phyloP scores from a whole-genome alignment of 176 grass and related monocot genomes.

The Pharus latifolius region DNA sequence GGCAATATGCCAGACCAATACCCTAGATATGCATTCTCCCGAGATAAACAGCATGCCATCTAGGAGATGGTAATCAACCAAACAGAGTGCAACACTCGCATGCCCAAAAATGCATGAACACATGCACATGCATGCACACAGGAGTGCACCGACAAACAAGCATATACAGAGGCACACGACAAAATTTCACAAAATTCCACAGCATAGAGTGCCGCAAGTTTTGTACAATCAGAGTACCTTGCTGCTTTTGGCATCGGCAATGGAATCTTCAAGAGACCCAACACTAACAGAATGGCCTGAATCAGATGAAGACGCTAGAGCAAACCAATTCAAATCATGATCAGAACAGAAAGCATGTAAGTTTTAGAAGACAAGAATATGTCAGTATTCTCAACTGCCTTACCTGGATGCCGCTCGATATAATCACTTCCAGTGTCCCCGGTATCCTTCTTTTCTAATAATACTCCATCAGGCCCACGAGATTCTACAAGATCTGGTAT shows the following conservation, averaged over 20 bases:
- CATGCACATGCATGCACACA: background rate
- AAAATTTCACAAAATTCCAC: background rate
- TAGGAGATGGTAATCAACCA: background rate
- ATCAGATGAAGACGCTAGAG: slow-evolving; percentile 14
- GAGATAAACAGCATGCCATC: background rate
- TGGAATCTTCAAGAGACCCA: slow-evolving; percentile 36
- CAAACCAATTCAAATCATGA: slow-evolving; percentile 32
- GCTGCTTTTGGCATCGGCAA: slow-evolving; percentile 47
- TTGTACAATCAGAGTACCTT: slow-evolving; percentile 33
- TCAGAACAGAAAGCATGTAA: slow-evolving; percentile 35
- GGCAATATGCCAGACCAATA: too few species aligned
- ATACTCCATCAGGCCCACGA: background rate
- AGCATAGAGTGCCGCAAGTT: background rate
- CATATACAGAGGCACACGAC: background rate
- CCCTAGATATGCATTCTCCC: background rate
- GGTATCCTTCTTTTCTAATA: slow-evolving; percentile 1
- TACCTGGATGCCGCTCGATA: background rate
- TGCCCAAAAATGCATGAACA: background rate
- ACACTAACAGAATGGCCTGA: slow-evolving; percentile 37
- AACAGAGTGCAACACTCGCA: background rate
- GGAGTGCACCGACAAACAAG: background rate
- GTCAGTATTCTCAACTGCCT: background rate
- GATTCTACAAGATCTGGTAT: background rate
- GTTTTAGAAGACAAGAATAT: slow-evolving; percentile 1
- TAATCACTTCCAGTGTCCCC: background rate